phyloP scores from a whole-genome alignment of 305 asterid genomes.

The Fraxinus ornus region DNA sequence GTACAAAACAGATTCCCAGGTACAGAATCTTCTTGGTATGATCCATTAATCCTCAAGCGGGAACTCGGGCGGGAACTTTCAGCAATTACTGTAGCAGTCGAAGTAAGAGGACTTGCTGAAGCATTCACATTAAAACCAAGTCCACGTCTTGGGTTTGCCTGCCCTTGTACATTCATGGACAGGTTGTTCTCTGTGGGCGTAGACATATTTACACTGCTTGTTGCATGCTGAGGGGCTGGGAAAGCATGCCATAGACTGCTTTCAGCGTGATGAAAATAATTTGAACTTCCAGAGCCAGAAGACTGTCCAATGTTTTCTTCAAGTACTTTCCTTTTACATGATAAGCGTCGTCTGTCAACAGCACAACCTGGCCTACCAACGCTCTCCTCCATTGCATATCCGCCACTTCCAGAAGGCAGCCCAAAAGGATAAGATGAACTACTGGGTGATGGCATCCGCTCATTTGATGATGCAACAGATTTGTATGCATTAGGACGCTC shows the following conservation, averaged over 20 bases:
- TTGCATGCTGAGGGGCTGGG: constrained; percentile 34
- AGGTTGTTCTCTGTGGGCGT: constrained; percentile 32
- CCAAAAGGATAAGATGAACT: constrained; percentile 45
- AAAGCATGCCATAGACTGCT: constrained; percentile 47
- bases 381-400: constrained; percentile 37
- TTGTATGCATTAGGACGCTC: constrained; percentile 40
- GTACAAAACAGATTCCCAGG: constrained; percentile 32
- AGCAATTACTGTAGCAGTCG: constrained; percentile 32
- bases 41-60: constrained; percentile 55
- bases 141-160: constrained; percentile 58
- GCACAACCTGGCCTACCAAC: constrained; percentile 52
- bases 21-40: constrained; percentile 47
- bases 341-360: constrained; percentile 46
- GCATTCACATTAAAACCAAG: constrained; percentile 51
- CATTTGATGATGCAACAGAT: constrained; percentile 42
- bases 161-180: constrained; percentile 43
- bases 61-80: constrained; percentile 58
- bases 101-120: constrained; percentile 39
- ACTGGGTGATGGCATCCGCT: constrained; percentile 33
- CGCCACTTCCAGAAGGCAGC: constrained; percentile 35
- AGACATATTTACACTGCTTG: constrained; percentile 30
- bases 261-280: constrained; percentile 41
- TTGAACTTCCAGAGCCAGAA: constrained; percentile 65
- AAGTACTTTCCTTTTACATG: constrained; percentile 76
- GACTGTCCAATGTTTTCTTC: constrained; percentile 66